These are phyloP conservation scores for Rhododendron kiyosumense DNA, from an alignment of 148 eudicot species.

Conservation along the genomic window DNA sequence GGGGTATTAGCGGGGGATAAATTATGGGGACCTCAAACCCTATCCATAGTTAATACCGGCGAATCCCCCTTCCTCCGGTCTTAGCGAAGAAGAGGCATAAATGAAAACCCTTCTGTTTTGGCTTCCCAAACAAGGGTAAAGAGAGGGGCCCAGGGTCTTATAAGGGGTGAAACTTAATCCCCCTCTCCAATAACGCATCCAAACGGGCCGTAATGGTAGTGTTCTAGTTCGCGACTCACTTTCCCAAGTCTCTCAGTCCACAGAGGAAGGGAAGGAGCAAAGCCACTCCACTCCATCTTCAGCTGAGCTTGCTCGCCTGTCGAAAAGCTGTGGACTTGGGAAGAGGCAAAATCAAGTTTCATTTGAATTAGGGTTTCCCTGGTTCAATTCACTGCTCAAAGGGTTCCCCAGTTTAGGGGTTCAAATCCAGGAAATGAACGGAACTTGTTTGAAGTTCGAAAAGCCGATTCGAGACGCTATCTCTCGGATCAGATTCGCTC, in stretches of 20 bases:
- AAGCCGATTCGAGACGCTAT: slow-evolving; percentile 63
- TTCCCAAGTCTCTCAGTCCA: neutral
- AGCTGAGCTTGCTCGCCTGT: neutral
- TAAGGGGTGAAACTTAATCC: too few relatives aligned
- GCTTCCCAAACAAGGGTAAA: too few relatives aligned
- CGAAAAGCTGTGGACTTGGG: neutral
- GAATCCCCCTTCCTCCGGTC: too few relatives aligned
- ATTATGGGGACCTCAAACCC: too few relatives aligned
- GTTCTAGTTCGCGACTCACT: too few relatives aligned
- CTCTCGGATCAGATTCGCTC: slow-evolving; percentile 71
- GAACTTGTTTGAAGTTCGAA: slow-evolving; percentile 34
- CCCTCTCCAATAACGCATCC: too few relatives aligned
- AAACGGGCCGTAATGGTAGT: too few relatives aligned
- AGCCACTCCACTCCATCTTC: neutral
- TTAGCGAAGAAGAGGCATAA: too few relatives aligned
- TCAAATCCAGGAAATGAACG: slow-evolving; percentile 28
- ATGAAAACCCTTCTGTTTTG: too few relatives aligned
- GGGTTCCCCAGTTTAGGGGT: neutral
- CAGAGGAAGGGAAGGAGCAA: neutral
- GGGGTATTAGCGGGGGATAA: too few relatives aligned
- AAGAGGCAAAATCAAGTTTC: neutral
- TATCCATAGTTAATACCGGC: too few relatives aligned
- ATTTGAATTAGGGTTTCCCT: neutral
- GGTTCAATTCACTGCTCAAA: neutral
- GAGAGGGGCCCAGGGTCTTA: too few relatives aligned